These are phyloP conservation scores for Phalaenopsis hybrid DNA, from an alignment of 116 monocot species.

Conservation along the genomic window DNA sequence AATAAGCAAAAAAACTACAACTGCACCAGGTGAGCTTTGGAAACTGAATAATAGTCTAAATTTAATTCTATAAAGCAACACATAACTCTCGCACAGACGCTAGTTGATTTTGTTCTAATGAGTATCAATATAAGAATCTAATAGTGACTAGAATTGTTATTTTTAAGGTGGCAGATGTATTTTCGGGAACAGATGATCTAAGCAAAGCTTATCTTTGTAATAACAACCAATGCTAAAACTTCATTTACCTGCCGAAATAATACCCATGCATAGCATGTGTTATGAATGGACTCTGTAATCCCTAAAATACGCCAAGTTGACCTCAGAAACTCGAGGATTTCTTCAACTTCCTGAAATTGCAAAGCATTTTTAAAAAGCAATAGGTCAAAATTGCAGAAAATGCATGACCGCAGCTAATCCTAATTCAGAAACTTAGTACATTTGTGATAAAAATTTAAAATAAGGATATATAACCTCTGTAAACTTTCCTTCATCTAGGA, in stretches of 20 bases:
- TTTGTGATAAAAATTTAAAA: neutral
- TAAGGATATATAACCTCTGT: conserved; percentile 47
- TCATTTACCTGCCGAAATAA: conserved; percentile 75
- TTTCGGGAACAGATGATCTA: neutral
- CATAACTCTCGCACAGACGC: no score
- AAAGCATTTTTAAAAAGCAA: conserved; percentile 1
- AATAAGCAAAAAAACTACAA: no score
- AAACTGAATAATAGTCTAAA: no score
- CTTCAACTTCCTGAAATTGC: conserved; percentile 75
- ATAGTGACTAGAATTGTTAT: neutral
- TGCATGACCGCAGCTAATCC: neutral
- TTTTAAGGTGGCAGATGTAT: neutral
- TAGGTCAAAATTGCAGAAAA: neutral
- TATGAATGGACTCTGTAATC: conserved; percentile 87
- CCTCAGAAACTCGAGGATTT: conserved; percentile 86
- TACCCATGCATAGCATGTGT: conserved; percentile 92
- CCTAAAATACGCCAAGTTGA: conserved; percentile 86
- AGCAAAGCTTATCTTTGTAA: neutral
- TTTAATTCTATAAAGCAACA: no score
- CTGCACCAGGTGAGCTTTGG: no score
- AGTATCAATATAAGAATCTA: neutral
- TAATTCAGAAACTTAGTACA: conserved; percentile 4
- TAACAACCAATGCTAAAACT: neutral
- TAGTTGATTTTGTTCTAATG: no score
- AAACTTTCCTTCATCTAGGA: conserved; percentile 91